These are phyloP conservation scores for Candida anglica DNA, from an alignment of 805 yeast species.

Conservation along the genomic window DNA sequence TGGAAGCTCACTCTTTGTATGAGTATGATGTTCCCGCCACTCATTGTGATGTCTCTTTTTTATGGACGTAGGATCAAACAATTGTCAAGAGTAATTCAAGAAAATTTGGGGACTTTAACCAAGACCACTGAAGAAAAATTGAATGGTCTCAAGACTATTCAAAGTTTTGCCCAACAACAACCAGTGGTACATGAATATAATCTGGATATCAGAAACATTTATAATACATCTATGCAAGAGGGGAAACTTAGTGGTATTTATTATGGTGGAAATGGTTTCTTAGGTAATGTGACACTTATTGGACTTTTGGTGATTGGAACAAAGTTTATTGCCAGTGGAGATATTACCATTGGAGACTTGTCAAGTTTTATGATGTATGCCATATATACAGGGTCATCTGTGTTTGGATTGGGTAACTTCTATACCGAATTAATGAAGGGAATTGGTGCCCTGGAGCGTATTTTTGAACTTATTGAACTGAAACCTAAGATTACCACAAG, in stretches of 20 bases:
- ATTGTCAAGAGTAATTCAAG: slow-evolving; percentile 74
- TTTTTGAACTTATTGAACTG: slow-evolving; percentile 81
- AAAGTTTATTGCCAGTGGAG: slow-evolving; percentile 72
- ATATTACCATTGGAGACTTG: slow-evolving; percentile 79
- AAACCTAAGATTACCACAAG: slow-evolving; percentile 68
- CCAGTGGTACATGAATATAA: slow-evolving; percentile 75
- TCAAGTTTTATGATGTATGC: slow-evolving; percentile 95
- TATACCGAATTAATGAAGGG: slow-evolving; percentile 96
- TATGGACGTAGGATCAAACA: slow-evolving; percentile 78
- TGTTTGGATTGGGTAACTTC: slow-evolving; percentile 85
- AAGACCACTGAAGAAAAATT: slow-evolving; percentile 91
- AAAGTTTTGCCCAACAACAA: slow-evolving; percentile 82
- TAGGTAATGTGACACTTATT: slow-evolving; percentile 80
- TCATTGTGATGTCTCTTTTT: slow-evolving; percentile 70
- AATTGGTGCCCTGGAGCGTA: slow-evolving; percentile 89
- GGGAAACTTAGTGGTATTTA: slow-evolving; percentile 75
- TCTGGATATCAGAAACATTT: slow-evolving; percentile 62
- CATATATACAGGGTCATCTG: slow-evolving; percentile 88
- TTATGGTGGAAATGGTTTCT: slow-evolving; percentile 74
- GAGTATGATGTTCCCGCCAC: slow-evolving; percentile 78
- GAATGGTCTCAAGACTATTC: slow-evolving; percentile 81
- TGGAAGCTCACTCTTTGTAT: slow-evolving; percentile 79
- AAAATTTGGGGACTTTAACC: slow-evolving; percentile 79
- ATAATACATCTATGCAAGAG: slow-evolving; percentile 68
- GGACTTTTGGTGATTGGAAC: slow-evolving; percentile 79